Evolutionary conservation across 2,329 filamentous ascomycete genomes (phyloP).

Genomic region (Beauveria varroae): DNA sequence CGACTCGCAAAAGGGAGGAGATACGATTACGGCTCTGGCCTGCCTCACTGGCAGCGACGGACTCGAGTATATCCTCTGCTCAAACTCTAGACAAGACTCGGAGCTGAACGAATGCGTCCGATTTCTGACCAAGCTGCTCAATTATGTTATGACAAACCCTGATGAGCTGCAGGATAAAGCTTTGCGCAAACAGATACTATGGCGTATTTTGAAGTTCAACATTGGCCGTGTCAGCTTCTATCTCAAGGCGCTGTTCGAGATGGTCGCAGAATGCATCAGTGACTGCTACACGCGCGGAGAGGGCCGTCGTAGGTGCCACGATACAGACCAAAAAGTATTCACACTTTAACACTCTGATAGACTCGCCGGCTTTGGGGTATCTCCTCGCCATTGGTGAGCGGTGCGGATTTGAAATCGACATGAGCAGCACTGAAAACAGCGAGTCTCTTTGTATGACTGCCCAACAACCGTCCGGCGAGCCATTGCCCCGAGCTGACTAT

Average conservation of each 20-base stretch:
- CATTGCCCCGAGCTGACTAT: background rate
- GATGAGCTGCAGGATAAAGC: background rate
- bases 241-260: background rate
- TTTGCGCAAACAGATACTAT: conserved; percentile 10
- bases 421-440: background rate
- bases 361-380: background rate
- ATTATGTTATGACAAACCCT: conserved; percentile 5
- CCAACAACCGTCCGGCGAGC: background rate
- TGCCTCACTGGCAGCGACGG: conserved; percentile 2
- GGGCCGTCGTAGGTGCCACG: background rate
- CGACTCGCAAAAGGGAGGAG: conserved; percentile 10
- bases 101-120: conserved; percentile 9
- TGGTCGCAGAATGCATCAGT: background rate
- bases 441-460: background rate
- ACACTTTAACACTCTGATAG: background rate
- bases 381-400: background rate
- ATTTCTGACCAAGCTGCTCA: background rate
- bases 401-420: background rate
- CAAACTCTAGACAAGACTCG: conserved; percentile 7
- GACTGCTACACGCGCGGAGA: background rate
- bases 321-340: background rate
- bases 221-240: background rate
- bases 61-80: conserved; percentile 12
- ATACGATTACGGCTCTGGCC: conserved; percentile 11
- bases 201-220: background rate